Conservation (phyloP, 495 filamentous ascomycete genomes). For the Terfezia boudieri region DNA sequence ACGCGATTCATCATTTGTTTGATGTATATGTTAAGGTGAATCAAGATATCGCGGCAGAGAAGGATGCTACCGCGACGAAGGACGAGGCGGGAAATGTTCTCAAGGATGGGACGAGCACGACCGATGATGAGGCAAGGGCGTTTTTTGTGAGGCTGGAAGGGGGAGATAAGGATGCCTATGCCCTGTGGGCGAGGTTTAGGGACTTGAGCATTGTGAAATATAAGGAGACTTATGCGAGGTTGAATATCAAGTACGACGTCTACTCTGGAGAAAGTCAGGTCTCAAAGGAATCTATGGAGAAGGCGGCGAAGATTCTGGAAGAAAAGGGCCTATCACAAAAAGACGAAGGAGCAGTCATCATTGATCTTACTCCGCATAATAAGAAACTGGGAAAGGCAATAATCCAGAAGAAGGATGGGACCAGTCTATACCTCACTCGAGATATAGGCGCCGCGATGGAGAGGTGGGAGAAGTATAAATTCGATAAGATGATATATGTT, state of each 20-base stretch:
- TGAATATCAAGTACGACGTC: slow-evolving; percentile 83
- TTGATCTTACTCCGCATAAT: slow-evolving; percentile 58
- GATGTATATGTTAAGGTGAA: slow-evolving; percentile 43
- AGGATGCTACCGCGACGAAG: slow-evolving; percentile 28
- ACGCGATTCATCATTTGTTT: slow-evolving; percentile 43
- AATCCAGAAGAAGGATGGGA: slow-evolving; percentile 38
- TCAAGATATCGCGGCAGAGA: slow-evolving; percentile 31
- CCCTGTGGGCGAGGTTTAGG: slow-evolving; percentile 69
- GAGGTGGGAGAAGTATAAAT: slow-evolving; percentile 38
- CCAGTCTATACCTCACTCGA: slow-evolving; percentile 40
- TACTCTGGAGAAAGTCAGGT: slow-evolving; percentile 94
- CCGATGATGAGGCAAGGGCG: slow-evolving; percentile 38
- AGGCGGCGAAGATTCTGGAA: slow-evolving; percentile 38
- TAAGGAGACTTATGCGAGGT: slow-evolving; percentile 54
- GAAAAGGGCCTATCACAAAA: slow-evolving; percentile 53
- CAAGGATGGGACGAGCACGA: slow-evolving; percentile 24
- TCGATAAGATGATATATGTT: slow-evolving; percentile 49
- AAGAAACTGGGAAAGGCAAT: slow-evolving; percentile 35
- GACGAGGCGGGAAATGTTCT: slow-evolving; percentile 25
- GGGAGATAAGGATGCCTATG: slow-evolving; percentile 50
- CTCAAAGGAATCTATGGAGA: slow-evolving; percentile 56
- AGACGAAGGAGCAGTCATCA: slow-evolving; percentile 70
- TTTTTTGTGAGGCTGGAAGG: slow-evolving; percentile 92
- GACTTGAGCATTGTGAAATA: slow-evolving; percentile 75
- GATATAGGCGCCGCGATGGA: slow-evolving; percentile 40